Evolutionary conservation across 192 early-diverging fungal genomes (phyloP), one percentile per base, ranked within the genome.

Genomic region (Cetraspora pellucida): DNA sequence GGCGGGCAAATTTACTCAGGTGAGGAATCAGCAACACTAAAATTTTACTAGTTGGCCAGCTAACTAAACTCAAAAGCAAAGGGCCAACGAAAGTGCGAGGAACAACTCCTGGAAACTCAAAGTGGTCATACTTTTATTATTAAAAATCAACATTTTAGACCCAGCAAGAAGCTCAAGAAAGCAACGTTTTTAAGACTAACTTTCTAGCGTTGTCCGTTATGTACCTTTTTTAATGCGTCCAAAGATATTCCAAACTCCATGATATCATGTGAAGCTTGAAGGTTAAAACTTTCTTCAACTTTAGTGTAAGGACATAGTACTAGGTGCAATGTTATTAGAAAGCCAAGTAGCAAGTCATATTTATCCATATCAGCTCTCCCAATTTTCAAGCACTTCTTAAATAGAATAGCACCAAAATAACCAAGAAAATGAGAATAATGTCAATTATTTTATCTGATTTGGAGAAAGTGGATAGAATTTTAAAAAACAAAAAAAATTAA

Each of bases 281-380:
- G 72, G 78, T 94, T 95, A 85, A 99, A 99, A 77, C 93, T 95
- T 81, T 99, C 97, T 81, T 99, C 96, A 65, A 99, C 96, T 82
- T 99, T 99, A 45, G 96, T 95, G 81, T 84, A 97, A 0, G 95
- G 97, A 45, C 81, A 88, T 30, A 85, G 44, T 63, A 81, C 28
- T 2, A 81, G 73, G 69, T 89, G 77, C 44, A 81, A 17, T 50
- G 77, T 70, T 3, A 85, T 44, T 21, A 83, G 30, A 9, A 27
- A 21, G 64, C 30, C n/a, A 17, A 75, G 25, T 8, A 75, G 4
- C 25, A 64, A 16, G 60, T 75, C 74, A 49, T 60, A 74, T 60
- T 59, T 59, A 45, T 74, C 72, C 72, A 74, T 74, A 47, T 44
- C 61, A 37, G 37, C 37, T 37, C 37, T 6, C 37, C 3, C 37